Percentiles rank a stretch among this genome's conserved stretches.
Evolutionary conservation across 352 stramenopile species (phyloP).

Genomic region (Phytophthora kernoviae): DNA sequence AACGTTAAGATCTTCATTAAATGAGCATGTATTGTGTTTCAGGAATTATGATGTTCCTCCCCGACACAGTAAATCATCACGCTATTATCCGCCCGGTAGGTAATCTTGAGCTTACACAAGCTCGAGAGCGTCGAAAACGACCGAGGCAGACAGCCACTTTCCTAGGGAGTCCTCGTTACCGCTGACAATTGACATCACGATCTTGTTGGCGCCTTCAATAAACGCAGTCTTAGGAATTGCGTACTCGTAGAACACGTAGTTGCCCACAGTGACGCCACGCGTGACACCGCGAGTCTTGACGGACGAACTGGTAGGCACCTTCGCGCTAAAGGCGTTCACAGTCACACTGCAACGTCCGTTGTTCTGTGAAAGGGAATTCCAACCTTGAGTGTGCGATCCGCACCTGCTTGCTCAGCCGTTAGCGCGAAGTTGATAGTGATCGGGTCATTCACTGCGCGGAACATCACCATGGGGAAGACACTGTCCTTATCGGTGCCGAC

Average conservation of each 20-base stretch:
- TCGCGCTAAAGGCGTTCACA: constrained; percentile 47
- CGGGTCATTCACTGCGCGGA: constrained; percentile 55
- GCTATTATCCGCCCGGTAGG: no score
- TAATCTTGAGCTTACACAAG: constrained; percentile 30
- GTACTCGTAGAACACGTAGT: constrained; percentile 60
- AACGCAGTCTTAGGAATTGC: constrained; percentile 42
- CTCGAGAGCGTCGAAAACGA: constrained; percentile 60
- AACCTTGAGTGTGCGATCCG: constrained; percentile 41
- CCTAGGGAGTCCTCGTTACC: constrained; percentile 43
- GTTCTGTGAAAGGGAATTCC: constrained; percentile 51
- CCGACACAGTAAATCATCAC: background rate
- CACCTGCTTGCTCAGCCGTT: constrained; percentile 29
- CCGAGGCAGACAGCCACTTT: constrained; percentile 46
- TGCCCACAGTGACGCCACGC: constrained; percentile 44
- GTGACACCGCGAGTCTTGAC: constrained; percentile 58
- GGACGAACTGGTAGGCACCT: constrained; percentile 30
- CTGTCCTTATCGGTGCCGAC: constrained; percentile 29
- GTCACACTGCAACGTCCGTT: constrained; percentile 43
- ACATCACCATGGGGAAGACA: constrained; percentile 53
- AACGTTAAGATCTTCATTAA: background rate
- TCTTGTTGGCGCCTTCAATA: constrained; percentile 38
- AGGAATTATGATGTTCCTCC: background rate
- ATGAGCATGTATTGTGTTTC: background rate
- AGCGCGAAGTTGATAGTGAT: constrained; percentile 48
- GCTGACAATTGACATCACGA: constrained; percentile 46